These are phyloP conservation scores for Alternaria brassicicola DNA, from an alignment of 2,329 filamentous ascomycete species.

Conservation along the genomic window DNA sequence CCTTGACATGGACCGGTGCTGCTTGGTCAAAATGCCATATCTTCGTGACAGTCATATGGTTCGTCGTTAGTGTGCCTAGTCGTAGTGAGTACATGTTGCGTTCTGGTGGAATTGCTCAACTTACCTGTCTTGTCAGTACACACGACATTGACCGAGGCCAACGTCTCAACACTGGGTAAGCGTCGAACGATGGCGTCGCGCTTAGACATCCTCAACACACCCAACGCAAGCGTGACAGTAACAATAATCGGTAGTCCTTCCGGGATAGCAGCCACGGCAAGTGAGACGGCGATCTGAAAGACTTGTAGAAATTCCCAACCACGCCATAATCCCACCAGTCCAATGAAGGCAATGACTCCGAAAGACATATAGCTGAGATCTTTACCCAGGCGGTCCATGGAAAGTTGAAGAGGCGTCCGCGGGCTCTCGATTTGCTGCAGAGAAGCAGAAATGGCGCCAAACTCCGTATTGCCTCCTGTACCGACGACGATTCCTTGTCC, in stretches of 20 bases:
- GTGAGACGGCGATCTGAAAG: constrained; percentile 95
- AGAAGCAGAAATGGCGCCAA: constrained; percentile 93
- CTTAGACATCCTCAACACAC: constrained; percentile 94
- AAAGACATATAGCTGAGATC: constrained; percentile 98
- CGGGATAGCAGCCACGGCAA: constrained; percentile 94
- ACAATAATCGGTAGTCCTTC: constrained; percentile 98
- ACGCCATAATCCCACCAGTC: constrained; percentile 85
- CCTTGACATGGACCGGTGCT: constrained; percentile 62
- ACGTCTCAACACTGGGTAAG: constrained; percentile 94
- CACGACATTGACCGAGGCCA: constrained; percentile 99
- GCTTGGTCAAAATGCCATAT: constrained; percentile 88
- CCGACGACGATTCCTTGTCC: constrained; percentile 97
- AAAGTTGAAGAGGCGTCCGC: constrained; percentile 88
- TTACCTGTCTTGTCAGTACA: constrained; percentile 95
- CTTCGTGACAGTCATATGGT: constrained; percentile 97
- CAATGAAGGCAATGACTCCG: constrained; percentile 90
- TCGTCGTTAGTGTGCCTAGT: constrained; percentile 85
- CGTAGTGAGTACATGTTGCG: neutral
- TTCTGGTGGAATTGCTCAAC: neutral
- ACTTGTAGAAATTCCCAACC: constrained; percentile 91
- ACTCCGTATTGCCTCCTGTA: constrained; percentile 91
- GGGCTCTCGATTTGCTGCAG: constrained; percentile 95
- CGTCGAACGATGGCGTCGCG: constrained; percentile 93
- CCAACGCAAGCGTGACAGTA: constrained; percentile 91
- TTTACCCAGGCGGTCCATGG: constrained; percentile 96